Conservation (phyloP, 2,329 filamentous ascomycete species). For the Pochonia chlamydosporia region DNA sequence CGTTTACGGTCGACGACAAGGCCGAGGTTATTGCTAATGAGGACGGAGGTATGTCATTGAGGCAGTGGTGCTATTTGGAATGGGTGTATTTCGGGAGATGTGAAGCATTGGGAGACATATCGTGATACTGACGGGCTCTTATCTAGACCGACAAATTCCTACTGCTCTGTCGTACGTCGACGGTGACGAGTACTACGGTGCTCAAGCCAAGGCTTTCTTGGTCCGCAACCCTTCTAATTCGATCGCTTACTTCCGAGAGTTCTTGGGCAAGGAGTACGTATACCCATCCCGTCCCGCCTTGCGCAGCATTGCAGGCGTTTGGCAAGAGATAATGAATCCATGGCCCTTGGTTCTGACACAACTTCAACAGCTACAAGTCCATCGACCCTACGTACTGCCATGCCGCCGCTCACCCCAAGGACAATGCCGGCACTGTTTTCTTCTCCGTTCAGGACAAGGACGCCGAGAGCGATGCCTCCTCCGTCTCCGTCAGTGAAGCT, state of each 20-base stretch:
- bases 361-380: slow-evolving; percentile 66
- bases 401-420: slow-evolving; percentile 82
- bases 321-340: too few species aligned
- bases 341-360: background rate
- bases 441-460: slow-evolving; percentile 79
- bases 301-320: too few species aligned
- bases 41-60: slow-evolving; percentile 75
- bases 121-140: background rate
- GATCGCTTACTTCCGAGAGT: slow-evolving; percentile 92
- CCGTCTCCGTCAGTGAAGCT: slow-evolving; percentile 71
- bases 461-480: slow-evolving; percentile 56
- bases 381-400: slow-evolving; percentile 96
- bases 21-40: slow-evolving; percentile 98
- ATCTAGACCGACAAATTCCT: slow-evolving; percentile 88
- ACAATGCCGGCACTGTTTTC: slow-evolving; percentile 63
- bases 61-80: too few species aligned
- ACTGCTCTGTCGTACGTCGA: slow-evolving; percentile 90
- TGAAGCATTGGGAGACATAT: background rate
- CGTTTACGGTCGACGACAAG: slow-evolving; percentile 87
- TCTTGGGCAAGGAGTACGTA: slow-evolving; percentile 82
- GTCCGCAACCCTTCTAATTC: slow-evolving; percentile 91
- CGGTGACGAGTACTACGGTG: slow-evolving; percentile 93
- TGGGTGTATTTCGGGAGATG: background rate
- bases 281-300: too few species aligned
- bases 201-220: slow-evolving; percentile 90